Base-by-base conservation (phyloP, 805 yeast genomes). In the Blastobotrys attinorum region DNA sequence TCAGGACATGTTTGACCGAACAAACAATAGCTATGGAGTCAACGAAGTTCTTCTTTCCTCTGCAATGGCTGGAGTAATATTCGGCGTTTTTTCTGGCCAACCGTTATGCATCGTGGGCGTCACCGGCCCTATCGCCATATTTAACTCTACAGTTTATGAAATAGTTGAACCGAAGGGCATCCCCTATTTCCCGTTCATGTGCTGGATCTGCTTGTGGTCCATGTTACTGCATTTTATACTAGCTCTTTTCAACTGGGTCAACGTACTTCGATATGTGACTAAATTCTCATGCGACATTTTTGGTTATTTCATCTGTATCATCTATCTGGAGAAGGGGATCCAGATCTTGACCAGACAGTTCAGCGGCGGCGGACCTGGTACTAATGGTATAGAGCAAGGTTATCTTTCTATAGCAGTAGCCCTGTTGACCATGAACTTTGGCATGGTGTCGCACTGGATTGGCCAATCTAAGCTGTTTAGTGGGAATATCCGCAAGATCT, bases 61-160 rank as follows among this genome's bases (percentile, higher is more conserved):
- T 25, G 96, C 96, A 0, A 62, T 92, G 59, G 97, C 86, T 0
- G 97, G 97, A 0, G 73, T 89, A 3, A 79, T 85, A 1, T 90
- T 92, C 66, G 96, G 97, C 0, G 52, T 84, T 4, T 68, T 89
- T 45, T 72, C 83, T 0, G 97, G 97, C 0, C 96, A 89, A 54
- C 98, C 98, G 0, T 63, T 92, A 22, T 85, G 96, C 55, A 84
- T 90, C 21, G 97, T 92, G 6, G 98, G 98, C 3, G 97, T 90
- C 3, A 92, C 97, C 0, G 98, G 97, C 0, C 98, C 98, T 0
- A 81, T 92, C 13, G 67, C 95, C 1, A 89, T 90, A 47, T 90
- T 92, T 71, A 85, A 85, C 57, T 88, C 87, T 56, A 92, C 97
- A 0, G 89, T 92, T 0, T 85, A 81, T 58, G 82, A 81, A 47